Base-by-base conservation (phyloP, 2,329 filamentous ascomycete genomes). In the Stachybotrys chartarum region DNA sequence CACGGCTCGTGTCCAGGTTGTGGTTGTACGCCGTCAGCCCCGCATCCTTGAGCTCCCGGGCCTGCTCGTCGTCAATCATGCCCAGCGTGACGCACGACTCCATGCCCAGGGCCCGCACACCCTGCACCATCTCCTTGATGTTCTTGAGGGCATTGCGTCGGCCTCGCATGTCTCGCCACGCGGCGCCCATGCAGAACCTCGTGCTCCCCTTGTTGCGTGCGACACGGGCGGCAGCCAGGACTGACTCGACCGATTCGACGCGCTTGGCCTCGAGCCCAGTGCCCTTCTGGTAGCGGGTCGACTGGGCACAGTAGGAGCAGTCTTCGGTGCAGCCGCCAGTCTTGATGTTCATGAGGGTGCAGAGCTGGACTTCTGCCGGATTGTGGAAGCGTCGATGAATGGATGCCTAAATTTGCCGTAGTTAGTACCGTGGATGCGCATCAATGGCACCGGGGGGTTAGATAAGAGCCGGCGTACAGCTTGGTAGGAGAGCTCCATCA, bases 341-440 rank as follows among this genome's bases (percentile, higher is more conserved):
- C 70, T 96, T 96, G 78, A 96, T 96, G 78, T 95, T 96, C 89
- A 96, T 95, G 56, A 96, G 79, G 0, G 91, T 96, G 76, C 91
- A 96, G 73, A 96, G 87, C 72, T 96, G 91, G 59, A 96, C 90
- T 31, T 90, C 86, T 50, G 85, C 79, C 7, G 91, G 89, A 66
- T 89, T 82, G 74, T 96, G 91, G 76, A 95, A 95, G 63, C 87
- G 86, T 50, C 90, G 86, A 72, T 96, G 91, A 56, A 96, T 76
- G 42, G 80, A 82, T 61, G 83, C 85, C 90, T 94, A 61, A 61
- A 65, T 60, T 24, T 24, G 24, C 24, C 24, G 24, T 24, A 24
- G 24, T 24, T 24, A 24, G 24, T 24, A 24, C 24, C 24, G 24
- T 24, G 24, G 24, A 24, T 24, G 24, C 24, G 24, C 24, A 24